Evolutionary conservation across 1,284 basidiomycete genomes (phyloP).

Genomic region (Ganoderma sp.): DNA sequence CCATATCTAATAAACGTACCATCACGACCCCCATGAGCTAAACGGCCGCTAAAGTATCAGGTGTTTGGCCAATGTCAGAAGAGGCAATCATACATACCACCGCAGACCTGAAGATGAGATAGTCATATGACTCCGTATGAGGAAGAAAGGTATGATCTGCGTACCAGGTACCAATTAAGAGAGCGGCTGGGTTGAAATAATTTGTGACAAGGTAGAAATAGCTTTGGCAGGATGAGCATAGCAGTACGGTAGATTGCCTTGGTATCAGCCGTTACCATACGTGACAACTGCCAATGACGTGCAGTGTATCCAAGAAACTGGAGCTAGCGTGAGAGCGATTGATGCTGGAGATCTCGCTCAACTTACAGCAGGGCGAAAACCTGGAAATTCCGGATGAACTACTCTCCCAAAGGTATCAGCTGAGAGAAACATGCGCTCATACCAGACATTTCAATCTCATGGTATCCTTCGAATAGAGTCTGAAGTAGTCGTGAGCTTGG

Average conservation of each 20-base stretch:
- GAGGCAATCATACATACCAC: background rate
- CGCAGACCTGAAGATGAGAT: background rate
- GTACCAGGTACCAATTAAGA: conserved; percentile 1
- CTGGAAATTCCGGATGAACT: background rate
- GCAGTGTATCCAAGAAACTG: conserved; percentile 1
- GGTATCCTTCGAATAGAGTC: background rate
- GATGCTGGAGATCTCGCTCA: background rate
- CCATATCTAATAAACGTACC: background rate
- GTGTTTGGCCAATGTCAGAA: background rate
- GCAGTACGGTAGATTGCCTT: background rate
- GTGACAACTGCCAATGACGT: conserved; percentile 3
- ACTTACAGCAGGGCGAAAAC: conserved; percentile 4
- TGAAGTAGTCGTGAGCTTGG: background rate
- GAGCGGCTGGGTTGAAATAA: conserved; percentile 5
- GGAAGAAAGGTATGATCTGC: background rate
- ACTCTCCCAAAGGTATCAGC: background rate
- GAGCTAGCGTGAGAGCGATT: background rate
- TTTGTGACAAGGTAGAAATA: conserved; percentile 5
- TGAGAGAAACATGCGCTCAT: background rate
- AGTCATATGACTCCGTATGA: background rate
- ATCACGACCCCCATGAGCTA: conserved; percentile 5
- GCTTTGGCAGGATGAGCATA: background rate
- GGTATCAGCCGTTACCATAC: background rate
- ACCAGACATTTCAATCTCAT: conserved; percentile 3
- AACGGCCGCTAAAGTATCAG: background rate